Base-by-base conservation (phyloP, 2,329 filamentous ascomycete genomes). In the Penicillium oxalicum region DNA sequence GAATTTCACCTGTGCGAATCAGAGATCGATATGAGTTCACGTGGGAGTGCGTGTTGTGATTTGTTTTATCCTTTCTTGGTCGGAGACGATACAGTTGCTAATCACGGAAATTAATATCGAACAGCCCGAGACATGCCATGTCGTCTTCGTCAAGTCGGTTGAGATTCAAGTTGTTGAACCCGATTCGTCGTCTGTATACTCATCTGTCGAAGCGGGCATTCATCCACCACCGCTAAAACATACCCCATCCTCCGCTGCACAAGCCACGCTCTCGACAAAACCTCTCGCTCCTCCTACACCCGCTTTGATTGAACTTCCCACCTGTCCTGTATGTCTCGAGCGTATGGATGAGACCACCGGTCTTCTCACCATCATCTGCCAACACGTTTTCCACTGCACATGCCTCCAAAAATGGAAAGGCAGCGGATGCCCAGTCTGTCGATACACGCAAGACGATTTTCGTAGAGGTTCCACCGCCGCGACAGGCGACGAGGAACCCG, bases 311-410 rank as follows among this genome's bases (percentile, higher is more conserved):
- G 93, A 98, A 70, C 75, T 98, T 9, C 93, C 93, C 2, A 97
- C 93, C 1, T 98, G 93, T 56, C 91, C 93, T 0, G 93, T 98
- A 8, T 98, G 93, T 58, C 78, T 98, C 4, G 93, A 98, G 68
- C 85, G 91, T 41, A 98, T 98, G 93, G 93, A 98, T 62, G 91
- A 97, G 66, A 96, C 91, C 0, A 94, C 90, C 0, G 93, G 93
- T 0, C 76, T 98, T 2, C 81, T 98, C 64, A 98, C 93, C 0
- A 97, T 97, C 36, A 84, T 94, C 28, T 98, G 93, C 65, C 91
- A 97, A 62, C 93, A 98, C 62, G 89, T 97, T 44, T 98, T 98
- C 65, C 93, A 98, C 67, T 97, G 93, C 65, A 91, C 86, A 1
- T 98, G 93, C 69, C 77, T 98, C 0, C 88, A 95, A 63, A 97